Percentiles rank a stretch among this genome's conserved stretches.
Conservation (phyloP, 768 basidiomycete genomes). For the Lentinus tigrinus region DNA sequence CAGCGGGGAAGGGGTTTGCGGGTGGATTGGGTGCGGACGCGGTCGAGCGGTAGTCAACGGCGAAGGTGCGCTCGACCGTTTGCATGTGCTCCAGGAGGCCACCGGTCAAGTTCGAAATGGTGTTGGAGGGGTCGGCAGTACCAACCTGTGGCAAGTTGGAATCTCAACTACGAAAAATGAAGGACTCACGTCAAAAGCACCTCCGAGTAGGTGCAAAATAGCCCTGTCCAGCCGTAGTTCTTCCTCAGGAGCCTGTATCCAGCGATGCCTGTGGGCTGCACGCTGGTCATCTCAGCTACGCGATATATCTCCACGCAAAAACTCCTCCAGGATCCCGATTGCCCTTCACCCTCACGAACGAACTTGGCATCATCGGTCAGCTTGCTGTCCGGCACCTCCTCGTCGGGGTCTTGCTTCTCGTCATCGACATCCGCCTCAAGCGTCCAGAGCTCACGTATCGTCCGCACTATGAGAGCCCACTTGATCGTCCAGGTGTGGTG, state of each 20-base stretch:
- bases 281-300: conserved; percentile 7
- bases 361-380: conserved; percentile 12
- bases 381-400: conserved; percentile 1
- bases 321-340: too few relatives aligned
- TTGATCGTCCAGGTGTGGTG: conserved; percentile 7
- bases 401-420: not conserved
- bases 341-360: too few relatives aligned
- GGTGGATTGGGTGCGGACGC: conserved; percentile 40
- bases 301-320: not conserved
- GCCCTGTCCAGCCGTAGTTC: conserved; percentile 13
- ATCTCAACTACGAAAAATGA: not conserved
- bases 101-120: not conserved
- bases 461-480: conserved; percentile 8
- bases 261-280: conserved; percentile 2
- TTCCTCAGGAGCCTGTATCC: conserved; percentile 22
- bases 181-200: conserved; percentile 7
- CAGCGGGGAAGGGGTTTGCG: conserved; percentile 68
- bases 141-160: not conserved
- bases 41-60: conserved; percentile 70
- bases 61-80: conserved; percentile 48
- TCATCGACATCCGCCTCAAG: not conserved
- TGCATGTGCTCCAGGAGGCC: conserved; percentile 29
- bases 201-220: conserved; percentile 22
- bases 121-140: not conserved
- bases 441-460: not conserved